phyloP scores from a whole-genome alignment of 2,329 filamentous ascomycete genomes.

The Pestalotiopsis fici region DNA sequence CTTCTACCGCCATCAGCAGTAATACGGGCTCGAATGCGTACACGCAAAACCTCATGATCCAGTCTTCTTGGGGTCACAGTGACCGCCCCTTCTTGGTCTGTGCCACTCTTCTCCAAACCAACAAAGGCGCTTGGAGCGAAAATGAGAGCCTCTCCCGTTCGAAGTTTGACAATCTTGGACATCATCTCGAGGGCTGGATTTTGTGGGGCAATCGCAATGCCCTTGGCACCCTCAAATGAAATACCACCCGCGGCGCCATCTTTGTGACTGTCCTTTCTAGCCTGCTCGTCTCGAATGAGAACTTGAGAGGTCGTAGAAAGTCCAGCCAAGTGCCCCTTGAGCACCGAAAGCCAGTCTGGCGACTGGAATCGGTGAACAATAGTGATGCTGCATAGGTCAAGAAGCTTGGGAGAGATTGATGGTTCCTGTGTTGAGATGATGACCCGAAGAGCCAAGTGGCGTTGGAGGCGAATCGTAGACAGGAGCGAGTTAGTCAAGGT shows the following conservation, averaged over 20 bases:
- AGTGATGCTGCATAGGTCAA: constrained; percentile 72
- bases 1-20: constrained; percentile 46
- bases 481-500: constrained; percentile 64
- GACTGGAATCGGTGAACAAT: constrained; percentile 73
- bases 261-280: neutral
- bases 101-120: constrained; percentile 23
- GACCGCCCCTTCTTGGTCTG: neutral
- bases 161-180: constrained; percentile 40
- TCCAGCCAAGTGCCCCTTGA: constrained; percentile 45
- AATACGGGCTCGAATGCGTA: constrained; percentile 40
- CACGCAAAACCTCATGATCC: constrained; percentile 27
- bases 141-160: constrained; percentile 45
- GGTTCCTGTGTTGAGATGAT: constrained; percentile 79
- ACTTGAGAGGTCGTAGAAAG: neutral
- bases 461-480: constrained; percentile 67
- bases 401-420: constrained; percentile 65
- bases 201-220: neutral
- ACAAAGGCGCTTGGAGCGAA: constrained; percentile 46
- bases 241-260: neutral
- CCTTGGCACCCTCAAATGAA: neutral
- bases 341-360: constrained; percentile 59
- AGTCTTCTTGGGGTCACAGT: constrained; percentile 25
- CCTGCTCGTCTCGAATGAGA: neutral
- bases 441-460: constrained; percentile 67
- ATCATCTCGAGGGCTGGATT: constrained; percentile 36